These are phyloP conservation scores for Cornus florida DNA, from an alignment of 148 eudicot species.

Conservation along the genomic window DNA sequence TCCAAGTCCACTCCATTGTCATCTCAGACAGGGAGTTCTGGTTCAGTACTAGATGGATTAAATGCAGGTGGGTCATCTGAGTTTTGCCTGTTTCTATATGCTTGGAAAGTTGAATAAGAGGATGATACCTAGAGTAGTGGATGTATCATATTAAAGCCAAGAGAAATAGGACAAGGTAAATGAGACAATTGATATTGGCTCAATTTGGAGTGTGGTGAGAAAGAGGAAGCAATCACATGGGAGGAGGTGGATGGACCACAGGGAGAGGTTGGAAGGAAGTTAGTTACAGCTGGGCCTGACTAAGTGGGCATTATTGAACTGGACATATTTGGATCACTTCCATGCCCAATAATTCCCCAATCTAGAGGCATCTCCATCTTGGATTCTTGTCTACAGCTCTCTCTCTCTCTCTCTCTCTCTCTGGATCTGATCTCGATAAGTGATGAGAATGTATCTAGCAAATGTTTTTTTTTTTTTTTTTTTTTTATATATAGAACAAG, in stretches of 20 bases:
- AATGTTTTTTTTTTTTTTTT: neutral
- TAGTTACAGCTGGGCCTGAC: constrained; percentile 26
- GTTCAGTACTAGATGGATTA: constrained; percentile 24
- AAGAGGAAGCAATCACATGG: constrained; percentile 20
- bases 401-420: neutral
- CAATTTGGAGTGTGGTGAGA: constrained; percentile 16
- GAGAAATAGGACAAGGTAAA: neutral
- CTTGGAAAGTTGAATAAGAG: constrained; percentile 78
- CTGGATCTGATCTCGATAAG: constrained; percentile 31
- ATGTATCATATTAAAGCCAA: neutral
- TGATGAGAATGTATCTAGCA: constrained; percentile 22
- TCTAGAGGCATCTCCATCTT: constrained; percentile 18
- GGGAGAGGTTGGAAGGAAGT: constrained; percentile 15
- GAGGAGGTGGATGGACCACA: constrained; percentile 14
- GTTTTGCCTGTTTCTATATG: constrained; percentile 70
- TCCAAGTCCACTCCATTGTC: constrained; percentile 17
- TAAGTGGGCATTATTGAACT: constrained; percentile 23
- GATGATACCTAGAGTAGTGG: neutral
- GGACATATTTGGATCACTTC: constrained; percentile 21
- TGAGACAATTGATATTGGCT: constrained; percentile 13
- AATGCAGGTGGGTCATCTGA: constrained; percentile 35
- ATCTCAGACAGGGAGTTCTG: constrained; percentile 20
- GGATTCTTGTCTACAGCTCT: neutral
- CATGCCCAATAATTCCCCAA: constrained; percentile 30
- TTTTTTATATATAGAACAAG: neutral